A percentile compares a stretch with the other conserved stretches of the same genome.
Evolutionary conservation across 768 basidiomycete genomes (phyloP).

Genomic region (Paxillus rubicundulus): DNA sequence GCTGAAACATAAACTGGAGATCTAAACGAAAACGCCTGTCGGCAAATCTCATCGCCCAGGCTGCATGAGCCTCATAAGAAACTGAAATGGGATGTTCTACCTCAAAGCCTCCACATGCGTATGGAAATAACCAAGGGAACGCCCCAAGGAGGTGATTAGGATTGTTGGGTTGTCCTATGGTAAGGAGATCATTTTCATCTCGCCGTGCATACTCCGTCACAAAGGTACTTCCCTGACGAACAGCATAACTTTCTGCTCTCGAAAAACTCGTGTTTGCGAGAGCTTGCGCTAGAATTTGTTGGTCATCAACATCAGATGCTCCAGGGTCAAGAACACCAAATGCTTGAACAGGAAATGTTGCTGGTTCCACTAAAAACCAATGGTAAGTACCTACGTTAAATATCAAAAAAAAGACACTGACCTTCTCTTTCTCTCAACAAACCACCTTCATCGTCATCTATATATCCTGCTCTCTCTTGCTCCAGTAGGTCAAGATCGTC

Average conservation of each 20-base stretch:
- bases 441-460: too few species aligned
- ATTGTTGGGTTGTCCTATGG: background rate
- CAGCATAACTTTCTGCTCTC: background rate
- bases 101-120: background rate
- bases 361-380: background rate
- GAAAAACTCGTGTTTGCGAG: background rate
- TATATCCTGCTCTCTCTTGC: background rate
- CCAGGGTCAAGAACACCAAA: background rate
- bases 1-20: background rate
- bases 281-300: background rate
- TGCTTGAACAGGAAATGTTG: background rate
- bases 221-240: background rate
- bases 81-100: background rate
- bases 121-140: constrained; percentile 1
- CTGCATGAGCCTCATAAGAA: background rate
- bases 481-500: background rate
- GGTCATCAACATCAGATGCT: background rate
- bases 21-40: background rate
- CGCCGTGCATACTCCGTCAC: background rate
- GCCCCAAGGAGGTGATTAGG: background rate
- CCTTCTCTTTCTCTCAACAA: too few species aligned
- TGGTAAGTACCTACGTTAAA: too few species aligned
- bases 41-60: background rate
- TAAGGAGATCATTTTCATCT: background rate
- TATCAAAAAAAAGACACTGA: too few species aligned